These are phyloP conservation scores for Begonia fuchsioides DNA, from an alignment of 306 rosid genomes.

Conservation along the genomic window DNA sequence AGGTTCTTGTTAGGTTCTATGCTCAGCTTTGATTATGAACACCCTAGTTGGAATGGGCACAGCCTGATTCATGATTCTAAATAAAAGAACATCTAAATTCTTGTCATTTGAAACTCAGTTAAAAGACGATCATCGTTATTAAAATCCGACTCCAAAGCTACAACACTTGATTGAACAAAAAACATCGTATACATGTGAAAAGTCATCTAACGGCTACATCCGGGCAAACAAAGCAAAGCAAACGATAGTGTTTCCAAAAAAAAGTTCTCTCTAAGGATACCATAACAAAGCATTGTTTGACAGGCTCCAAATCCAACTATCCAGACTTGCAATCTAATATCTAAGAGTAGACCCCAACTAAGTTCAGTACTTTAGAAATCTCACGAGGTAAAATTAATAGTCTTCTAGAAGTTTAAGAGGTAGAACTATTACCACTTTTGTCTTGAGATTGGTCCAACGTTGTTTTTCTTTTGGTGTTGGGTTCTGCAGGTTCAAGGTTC, in stretches of 20 bases:
- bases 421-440: constrained; percentile 30
- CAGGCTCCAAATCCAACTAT: background rate
- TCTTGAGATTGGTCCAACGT: constrained; percentile 39
- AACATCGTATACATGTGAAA: too few relatives aligned
- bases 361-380: background rate
- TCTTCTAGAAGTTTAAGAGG: constrained; percentile 13
- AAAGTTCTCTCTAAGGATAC: background rate
- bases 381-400: constrained; percentile 2
- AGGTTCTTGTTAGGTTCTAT: too few relatives aligned
- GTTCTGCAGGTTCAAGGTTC: constrained; percentile 30
- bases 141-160: too few relatives aligned
- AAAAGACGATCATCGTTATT: too few relatives aligned
- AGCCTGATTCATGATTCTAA: too few relatives aligned
- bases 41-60: too few relatives aligned
- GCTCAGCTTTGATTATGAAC: too few relatives aligned
- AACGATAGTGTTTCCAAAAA: background rate
- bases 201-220: too few relatives aligned
- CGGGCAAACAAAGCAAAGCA: background rate
- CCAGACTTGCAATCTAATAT: background rate
- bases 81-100: too few relatives aligned
- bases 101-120: too few relatives aligned
- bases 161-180: too few relatives aligned
- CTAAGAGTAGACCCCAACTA: background rate
- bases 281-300: background rate
- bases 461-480: constrained; percentile 44